Base-by-base conservation (phyloP, 2,329 filamentous ascomycete genomes). In the Cercospora sp. region DNA sequence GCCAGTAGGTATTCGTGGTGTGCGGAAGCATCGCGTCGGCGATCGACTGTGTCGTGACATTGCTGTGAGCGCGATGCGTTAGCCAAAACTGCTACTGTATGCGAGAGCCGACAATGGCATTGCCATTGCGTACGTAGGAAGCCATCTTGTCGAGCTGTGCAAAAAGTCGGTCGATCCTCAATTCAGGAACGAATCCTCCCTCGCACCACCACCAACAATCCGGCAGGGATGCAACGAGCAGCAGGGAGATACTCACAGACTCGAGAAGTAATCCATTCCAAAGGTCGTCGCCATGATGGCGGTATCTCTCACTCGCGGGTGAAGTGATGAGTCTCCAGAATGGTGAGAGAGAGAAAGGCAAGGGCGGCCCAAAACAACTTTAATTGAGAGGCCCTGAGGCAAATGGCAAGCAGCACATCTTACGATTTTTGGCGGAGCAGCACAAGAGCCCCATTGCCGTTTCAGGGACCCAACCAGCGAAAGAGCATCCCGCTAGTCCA, bases 1-100 rank as follows among this genome's bases (percentile, higher is more conserved):
- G 86, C 88, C 87, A 89, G 80, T 90, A 91, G 59, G 87, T 87
- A 71, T 85, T 84, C 64, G 84, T 81, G 26, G 77, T 78, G 71
- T 79, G 77, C 45, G 78, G 78, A 28, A 79, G 76, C 76, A 78
- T 78, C 16, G 72, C 77, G 67, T 78, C 75, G 16, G 77, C 73
- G 70, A 79, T 74, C 40, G 77, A 71, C 21, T 74, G 72, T 64
- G 76, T 74, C 59, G 73, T 77, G 10, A 76, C 76, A 71, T 77
- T 77, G 70, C 75, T 76, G 69, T 71, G 73, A 66, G 16, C 53
- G 58, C 61, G 60, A 30, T 40, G 28, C 34, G 67, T 68, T 34
- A 66, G 66, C 32, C 26, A 53, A 45, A 45, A 13, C 8, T 34
- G 7, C 1, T 58, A 9, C 26, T 58, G 24, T 21, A 9, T 58